Base-by-base conservation (phyloP, 306 rosid species). In the Arachis hypogaea region DNA sequence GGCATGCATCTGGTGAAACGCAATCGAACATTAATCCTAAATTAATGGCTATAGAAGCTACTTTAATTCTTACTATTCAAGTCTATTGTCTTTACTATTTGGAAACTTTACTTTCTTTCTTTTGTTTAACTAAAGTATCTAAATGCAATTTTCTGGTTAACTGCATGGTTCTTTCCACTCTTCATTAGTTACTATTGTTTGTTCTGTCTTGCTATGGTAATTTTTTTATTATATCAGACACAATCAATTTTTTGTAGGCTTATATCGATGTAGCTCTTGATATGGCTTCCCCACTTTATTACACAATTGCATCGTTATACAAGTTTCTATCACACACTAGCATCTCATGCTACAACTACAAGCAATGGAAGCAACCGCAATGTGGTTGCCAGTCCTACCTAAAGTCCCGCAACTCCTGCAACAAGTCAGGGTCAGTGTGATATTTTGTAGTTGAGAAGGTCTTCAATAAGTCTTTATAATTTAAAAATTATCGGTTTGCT, bases 311-410 rank as follows among this genome's bases (percentile, higher is more conserved):
- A 97, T 65, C 99, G 98, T 28, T 94, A 94, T 82, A 97, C 99
- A 50, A 94, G 99, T 87, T 94, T 94, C 82, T 94, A 97, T 43
- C 99, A 97, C 77, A 94, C 99, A 73, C 80, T 94, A 86, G 99
- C 99, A 29, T 92, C 93, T 84, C 99, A 94, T 83, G 93, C 99
- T 78, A 93, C 88, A 69, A 91, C 94, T 76, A 89, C 97, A 11
- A 92, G 99, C 70, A 79, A 88, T 14, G 99, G 99, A 72, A 94
- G 84, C 84, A 94, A 90, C 78, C 96, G 98, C 54, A 89, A 82
- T 75, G 75, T 94, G 88, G 99, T 92, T 63, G 80, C 99, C 65
- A 92, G 98, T 83, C 96, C 97, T 73, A 88, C 95, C 52, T 98
- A 86, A 80, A 94, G 93, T 83, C 74, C 92, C 43, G 90, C 89